These are phyloP conservation scores for Colletotrichum sublineola DNA, from an alignment of 2,329 filamentous ascomycete species.

Conservation along the genomic window DNA sequence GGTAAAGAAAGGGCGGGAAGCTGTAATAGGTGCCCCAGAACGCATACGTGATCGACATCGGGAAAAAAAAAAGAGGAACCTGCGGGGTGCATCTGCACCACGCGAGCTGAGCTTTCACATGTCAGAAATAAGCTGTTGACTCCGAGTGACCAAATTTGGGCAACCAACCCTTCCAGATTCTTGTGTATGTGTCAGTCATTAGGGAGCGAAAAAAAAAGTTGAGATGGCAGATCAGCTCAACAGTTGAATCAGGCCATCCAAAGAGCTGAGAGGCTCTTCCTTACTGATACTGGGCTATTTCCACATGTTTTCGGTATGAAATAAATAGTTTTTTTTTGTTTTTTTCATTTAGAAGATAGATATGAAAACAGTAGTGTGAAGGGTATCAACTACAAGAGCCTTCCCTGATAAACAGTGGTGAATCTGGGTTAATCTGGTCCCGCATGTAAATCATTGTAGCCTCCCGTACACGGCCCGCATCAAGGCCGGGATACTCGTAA, in stretches of 20 bases:
- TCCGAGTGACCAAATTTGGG: slow-evolving; percentile 26
- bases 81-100: slow-evolving; percentile 41
- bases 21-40: not conserved
- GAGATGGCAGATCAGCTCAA: slow-evolving; percentile 41
- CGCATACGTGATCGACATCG: slow-evolving; percentile 34
- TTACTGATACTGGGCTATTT: not conserved
- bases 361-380: slow-evolving; percentile 23
- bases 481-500: slow-evolving; percentile 16
- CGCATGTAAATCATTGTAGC: slow-evolving; percentile 26
- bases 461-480: slow-evolving; percentile 19
- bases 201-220: slow-evolving; percentile 40
- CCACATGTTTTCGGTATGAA: not conserved
- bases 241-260: slow-evolving; percentile 27
- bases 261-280: not conserved
- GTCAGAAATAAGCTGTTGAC: slow-evolving; percentile 25
- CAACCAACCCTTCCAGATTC: slow-evolving; percentile 34
- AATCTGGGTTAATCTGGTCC: slow-evolving; percentile 34
- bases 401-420: slow-evolving; percentile 18
- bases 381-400: slow-evolving; percentile 40
- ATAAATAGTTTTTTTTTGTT: not conserved
- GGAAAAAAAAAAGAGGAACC: slow-evolving; percentile 40
- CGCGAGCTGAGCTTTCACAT: slow-evolving; percentile 40
- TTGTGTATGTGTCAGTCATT: slow-evolving; percentile 20
- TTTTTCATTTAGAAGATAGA: not conserved
- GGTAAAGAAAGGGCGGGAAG: slow-evolving; percentile 16